Evolutionary conservation across 306 rosid genomes (phyloP), one percentile per base, ranked within the genome.

Genomic region (Lathyrus aphaca): DNA sequence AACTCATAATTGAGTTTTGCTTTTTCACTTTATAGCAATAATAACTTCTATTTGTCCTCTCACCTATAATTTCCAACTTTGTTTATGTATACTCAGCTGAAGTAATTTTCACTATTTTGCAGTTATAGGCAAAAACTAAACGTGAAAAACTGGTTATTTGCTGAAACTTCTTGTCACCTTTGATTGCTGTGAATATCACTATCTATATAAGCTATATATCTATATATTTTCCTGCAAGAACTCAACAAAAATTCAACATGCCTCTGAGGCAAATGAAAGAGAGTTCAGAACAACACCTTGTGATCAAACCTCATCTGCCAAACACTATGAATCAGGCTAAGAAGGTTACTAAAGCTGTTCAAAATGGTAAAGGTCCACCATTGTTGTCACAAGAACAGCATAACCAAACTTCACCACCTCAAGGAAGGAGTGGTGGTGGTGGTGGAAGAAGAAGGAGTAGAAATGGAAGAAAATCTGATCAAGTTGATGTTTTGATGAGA

Each of bases 211-310:
- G 38, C 14, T 56, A 13, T 56, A 54, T 61, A 44, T 44, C 19
- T 46, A 60, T 39, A 37, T 42, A 42, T 77, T 81, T 77, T 81
- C n/a, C 44, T 44, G 68, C 29, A 48, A 51, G 71, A 58, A 32
- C 50, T 46, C 58, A 39, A 27, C 74, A 48, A 21, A 29, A 67
- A 60, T 60, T 64, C 72, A 83, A 64, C 82, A 94, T 94, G 97
- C 99, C 99, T n/a, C 77, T 90, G 67, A 81, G 96, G 84, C 96
- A 79, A 64, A 90, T 90, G 97, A 94, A 89, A 55, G 99, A 94
- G 77, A 84, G 90, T 86, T 81, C 97, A 37, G 97, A 91, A 80
- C 99, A 94, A 57, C 99, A 87, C 81, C 84, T 91, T 69, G 96
- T 91, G 81, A 86, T 94, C 84, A 89, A 91, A 86, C 70, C 95